A percentile compares a stretch with the other conserved stretches of the same genome.
These are phyloP conservation scores for Rhizopus arrhizus DNA, from an alignment of 371 early-diverging fungal species.

Conservation along the genomic window DNA sequence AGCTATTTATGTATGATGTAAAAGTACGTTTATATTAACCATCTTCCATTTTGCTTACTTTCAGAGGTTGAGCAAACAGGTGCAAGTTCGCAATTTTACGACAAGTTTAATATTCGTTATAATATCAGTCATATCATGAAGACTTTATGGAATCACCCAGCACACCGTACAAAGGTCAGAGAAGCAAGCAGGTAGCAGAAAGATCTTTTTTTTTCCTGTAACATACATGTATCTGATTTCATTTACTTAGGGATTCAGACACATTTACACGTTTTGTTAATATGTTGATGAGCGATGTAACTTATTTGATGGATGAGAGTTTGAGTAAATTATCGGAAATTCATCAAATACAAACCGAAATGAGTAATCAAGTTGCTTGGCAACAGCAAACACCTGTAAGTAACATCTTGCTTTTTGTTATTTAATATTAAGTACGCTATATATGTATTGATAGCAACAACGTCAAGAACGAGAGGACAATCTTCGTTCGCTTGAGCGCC, in stretches of 20 bases:
- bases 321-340: conserved; percentile 87
- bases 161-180: conserved; percentile 59
- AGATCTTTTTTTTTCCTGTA: background rate
- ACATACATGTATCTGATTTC: background rate
- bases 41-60: background rate
- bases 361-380: conserved; percentile 64
- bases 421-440: background rate
- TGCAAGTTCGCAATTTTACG: conserved; percentile 90
- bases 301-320: conserved; percentile 92
- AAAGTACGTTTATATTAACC: background rate
- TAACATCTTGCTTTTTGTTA: background rate
- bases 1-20: conserved; percentile 14
- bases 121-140: conserved; percentile 94
- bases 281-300: conserved; percentile 94
- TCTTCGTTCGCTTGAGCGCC: conserved; percentile 77
- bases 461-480: conserved; percentile 69
- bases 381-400: conserved; percentile 56
- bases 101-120: conserved; percentile 97
- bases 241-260: conserved; percentile 52
- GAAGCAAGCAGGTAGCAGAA: conserved; percentile 61
- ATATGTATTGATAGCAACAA: conserved; percentile 40
- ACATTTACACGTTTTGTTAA: conserved; percentile 90
- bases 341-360: conserved; percentile 76
- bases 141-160: conserved; percentile 78
- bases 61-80: conserved; percentile 94